These are phyloP conservation scores for Hypoxylon rickii DNA, from an alignment of 495 filamentous ascomycete species.

Conservation along the genomic window DNA sequence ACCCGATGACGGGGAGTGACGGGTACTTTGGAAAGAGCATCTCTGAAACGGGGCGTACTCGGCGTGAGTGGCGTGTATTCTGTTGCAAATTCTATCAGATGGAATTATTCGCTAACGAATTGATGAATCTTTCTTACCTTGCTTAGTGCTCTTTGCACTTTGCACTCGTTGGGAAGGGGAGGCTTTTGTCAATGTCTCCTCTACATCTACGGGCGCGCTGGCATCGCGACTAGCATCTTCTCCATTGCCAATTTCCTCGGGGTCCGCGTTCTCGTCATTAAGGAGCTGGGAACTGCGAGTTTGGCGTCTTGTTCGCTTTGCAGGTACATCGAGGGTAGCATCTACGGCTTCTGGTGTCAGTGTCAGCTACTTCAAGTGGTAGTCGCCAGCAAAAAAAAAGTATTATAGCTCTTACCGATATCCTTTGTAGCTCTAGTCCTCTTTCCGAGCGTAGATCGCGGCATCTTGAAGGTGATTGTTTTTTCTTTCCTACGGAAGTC, in stretches of 20 bases:
- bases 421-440: constrained; percentile 62
- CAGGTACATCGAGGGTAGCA: constrained; percentile 38
- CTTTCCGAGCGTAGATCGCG: constrained; percentile 72
- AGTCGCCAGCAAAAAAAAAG: constrained; percentile 14
- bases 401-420: constrained; percentile 58
- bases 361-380: constrained; percentile 40
- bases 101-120: constrained; percentile 1
- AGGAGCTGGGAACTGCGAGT: constrained; percentile 35
- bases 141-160: constrained; percentile 21
- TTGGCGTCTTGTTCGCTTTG: constrained; percentile 67
- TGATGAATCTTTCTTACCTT: constrained; percentile 25
- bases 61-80: constrained; percentile 65
- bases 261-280: constrained; percentile 58
- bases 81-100: constrained; percentile 12
- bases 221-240: constrained; percentile 45
- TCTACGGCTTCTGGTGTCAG: constrained; percentile 35
- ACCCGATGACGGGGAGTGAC: constrained; percentile 54
- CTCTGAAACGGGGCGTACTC: constrained; percentile 61
- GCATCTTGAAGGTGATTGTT: constrained; percentile 54
- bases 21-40: constrained; percentile 52
- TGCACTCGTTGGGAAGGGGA: constrained; percentile 35
- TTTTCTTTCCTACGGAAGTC: too few relatives aligned
- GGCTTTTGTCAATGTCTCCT: constrained; percentile 30
- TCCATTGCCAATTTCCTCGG: constrained; percentile 46
- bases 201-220: too few relatives aligned